Conservation (phyloP, 2,329 filamentous ascomycete genomes). For the Fusarium sp. region DNA sequence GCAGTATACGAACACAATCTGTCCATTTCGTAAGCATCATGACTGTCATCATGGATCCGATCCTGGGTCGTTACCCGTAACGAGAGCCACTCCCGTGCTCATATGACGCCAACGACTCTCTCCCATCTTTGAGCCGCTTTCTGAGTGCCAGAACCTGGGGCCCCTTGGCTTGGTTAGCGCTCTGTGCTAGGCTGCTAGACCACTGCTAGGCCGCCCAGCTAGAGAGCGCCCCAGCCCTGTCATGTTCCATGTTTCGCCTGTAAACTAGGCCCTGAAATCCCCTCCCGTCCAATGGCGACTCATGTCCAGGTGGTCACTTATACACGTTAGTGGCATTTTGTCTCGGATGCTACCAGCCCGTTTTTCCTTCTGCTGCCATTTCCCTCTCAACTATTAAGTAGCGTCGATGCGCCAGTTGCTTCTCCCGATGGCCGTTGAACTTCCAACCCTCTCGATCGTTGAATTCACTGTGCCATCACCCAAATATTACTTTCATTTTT, state of each 20-base stretch:
- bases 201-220: no score
- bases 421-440: slow-evolving; percentile 24
- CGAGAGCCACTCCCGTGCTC: neutral
- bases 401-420: slow-evolving; percentile 32
- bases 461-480: slow-evolving; percentile 23
- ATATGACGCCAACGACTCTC: slow-evolving; percentile 44
- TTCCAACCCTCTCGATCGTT: slow-evolving; percentile 27
- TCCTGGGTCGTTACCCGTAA: neutral
- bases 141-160: neutral
- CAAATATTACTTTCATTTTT: neutral
- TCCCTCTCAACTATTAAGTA: slow-evolving; percentile 34
- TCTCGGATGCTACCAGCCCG: slow-evolving; percentile 33
- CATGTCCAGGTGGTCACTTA: neutral
- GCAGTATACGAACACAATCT: neutral
- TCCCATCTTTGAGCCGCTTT: slow-evolving; percentile 9
- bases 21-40: slow-evolving; percentile 5
- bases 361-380: slow-evolving; percentile 15
- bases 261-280: no score
- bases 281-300: slow-evolving; percentile 5
- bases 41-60: slow-evolving; percentile 34
- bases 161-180: no score
- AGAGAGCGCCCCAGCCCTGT: neutral
- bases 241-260: neutral
- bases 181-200: no score
- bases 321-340: slow-evolving; percentile 6